Percentiles rank a stretch among this genome's conserved stretches.
phyloP scores from a whole-genome alignment of 2,329 filamentous ascomycete genomes.

The Fusarium sp. region DNA sequence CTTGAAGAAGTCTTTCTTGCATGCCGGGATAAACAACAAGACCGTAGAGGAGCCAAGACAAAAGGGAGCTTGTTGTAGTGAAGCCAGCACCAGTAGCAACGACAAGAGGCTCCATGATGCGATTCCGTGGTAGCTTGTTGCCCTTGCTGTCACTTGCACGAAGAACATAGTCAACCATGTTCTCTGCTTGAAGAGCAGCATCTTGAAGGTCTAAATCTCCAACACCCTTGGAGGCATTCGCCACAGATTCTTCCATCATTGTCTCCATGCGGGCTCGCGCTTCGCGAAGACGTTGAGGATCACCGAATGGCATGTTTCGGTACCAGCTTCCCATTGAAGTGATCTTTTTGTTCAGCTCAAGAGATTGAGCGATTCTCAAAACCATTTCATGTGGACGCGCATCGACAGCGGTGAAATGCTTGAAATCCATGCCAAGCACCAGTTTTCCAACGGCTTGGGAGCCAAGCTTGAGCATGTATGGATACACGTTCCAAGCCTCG shows the following conservation, averaged over 20 bases:
- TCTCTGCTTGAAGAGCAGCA: conserved; percentile 62
- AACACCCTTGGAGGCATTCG: conserved; percentile 50
- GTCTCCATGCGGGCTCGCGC: conserved; percentile 48
- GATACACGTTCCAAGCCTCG: conserved; percentile 62
- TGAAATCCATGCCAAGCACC: conserved; percentile 59
- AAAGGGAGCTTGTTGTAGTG: conserved; percentile 68
- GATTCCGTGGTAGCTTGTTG: conserved; percentile 60
- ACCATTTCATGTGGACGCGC: conserved; percentile 65
- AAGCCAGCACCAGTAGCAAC: conserved; percentile 70
- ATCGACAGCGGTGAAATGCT: conserved; percentile 58
- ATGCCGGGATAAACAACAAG: conserved; percentile 65
- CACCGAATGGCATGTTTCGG: conserved; percentile 66
- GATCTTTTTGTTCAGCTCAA: conserved; percentile 71
- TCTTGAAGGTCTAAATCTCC: conserved; percentile 59
- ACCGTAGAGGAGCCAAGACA: conserved; percentile 69
- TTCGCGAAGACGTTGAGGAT: conserved; percentile 58
- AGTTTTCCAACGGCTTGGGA: conserved; percentile 60
- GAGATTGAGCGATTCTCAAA: conserved; percentile 59
- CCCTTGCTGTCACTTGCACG: conserved; percentile 67
- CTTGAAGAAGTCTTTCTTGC: conserved; percentile 69
- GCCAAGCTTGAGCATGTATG: conserved; percentile 63
- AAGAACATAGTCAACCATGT: conserved; percentile 61
- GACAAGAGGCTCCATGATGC: conserved; percentile 52
- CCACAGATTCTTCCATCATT: conserved; percentile 55
- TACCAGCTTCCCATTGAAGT: conserved; percentile 68